phyloP scores from a whole-genome alignment of 2,329 filamentous ascomycete species.

The Botrytis sinoallii region DNA sequence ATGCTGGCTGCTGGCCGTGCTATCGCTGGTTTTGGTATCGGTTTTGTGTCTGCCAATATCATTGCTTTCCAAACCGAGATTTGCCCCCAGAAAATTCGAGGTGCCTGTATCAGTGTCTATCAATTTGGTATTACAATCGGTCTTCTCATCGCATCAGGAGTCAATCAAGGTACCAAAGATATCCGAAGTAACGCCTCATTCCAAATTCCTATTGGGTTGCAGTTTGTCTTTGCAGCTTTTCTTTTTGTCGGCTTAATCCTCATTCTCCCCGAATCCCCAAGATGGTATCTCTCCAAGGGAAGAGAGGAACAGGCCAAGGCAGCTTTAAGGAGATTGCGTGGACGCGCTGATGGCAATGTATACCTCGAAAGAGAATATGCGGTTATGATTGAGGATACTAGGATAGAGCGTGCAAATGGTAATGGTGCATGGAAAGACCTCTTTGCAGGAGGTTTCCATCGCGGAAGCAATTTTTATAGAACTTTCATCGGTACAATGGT shows the following conservation, averaged over 20 bases:
- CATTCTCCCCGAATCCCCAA: conserved; percentile 37
- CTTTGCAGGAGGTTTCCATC: conserved; percentile 59
- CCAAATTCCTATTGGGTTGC: conserved; percentile 76
- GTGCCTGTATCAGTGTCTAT: conserved; percentile 72
- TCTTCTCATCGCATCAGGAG: conserved; percentile 68
- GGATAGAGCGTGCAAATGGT: conserved; percentile 70
- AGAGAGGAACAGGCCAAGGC: conserved; percentile 44
- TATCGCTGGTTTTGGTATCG: conserved; percentile 72
- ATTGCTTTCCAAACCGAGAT: conserved; percentile 73
- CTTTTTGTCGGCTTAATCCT: conserved; percentile 26
- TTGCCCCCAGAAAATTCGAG: conserved; percentile 67
- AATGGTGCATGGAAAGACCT: conserved; percentile 66
- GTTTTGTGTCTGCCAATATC: conserved; percentile 75
- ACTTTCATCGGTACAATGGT: conserved; percentile 70
- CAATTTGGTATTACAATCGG: conserved; percentile 81
- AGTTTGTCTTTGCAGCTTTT: conserved; percentile 65
- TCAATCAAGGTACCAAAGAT: conserved; percentile 68
- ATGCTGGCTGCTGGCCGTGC: conserved; percentile 62
- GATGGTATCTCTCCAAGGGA: conserved; percentile 40
- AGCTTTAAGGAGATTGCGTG: conserved; percentile 65
- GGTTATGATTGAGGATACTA: conserved; percentile 41
- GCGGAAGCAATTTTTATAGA: conserved; percentile 66
- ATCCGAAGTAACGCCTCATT: conserved; percentile 63
- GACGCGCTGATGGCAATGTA: conserved; percentile 39
- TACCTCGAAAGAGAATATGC: conserved; percentile 55